Base-by-base conservation (phyloP, 768 basidiomycete genomes). In the Peribolospora baueri region DNA sequence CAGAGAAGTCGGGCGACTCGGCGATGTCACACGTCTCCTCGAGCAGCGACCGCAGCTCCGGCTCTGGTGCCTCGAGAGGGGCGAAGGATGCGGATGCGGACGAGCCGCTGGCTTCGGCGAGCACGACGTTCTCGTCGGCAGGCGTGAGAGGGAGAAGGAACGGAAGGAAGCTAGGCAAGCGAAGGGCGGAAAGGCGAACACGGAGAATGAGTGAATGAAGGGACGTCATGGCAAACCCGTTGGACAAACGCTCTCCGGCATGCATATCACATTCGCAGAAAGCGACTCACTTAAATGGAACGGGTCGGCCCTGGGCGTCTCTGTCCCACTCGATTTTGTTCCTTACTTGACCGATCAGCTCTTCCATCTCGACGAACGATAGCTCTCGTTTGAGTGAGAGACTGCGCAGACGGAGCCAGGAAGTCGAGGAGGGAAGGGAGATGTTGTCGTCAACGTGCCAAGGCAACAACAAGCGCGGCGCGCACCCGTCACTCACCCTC, bases 351-450 rank as follows among this genome's bases (percentile, higher is more conserved):
- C 71, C 70, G 10, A 91, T 66, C 0, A 84, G 72, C 7, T 75
- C 67, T 60, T 78, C 76, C 10, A 88, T 68, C 61, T 88, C 87
- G 38, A 74, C 72, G 0, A 74, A 66, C 1, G 77, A 73, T n/a
- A 90, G 69, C 60, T 80, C 80, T 3, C 74, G 72, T 67, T 90
- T 90, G 11, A 91, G 68, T 0, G 83, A 81, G n/a, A 91, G 79
- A 2, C 87, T 90, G 60, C 5, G 4, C 10, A 11, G 40, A 11
- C 42, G 43, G 54, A 25, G 53, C 42, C 41, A 38, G 7, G 37
- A 14, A 25, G 25, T 25, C 25, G 25, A 51, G 48, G 10, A 53
- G 42, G 7, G 5, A 57, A 10, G 42, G n/a, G 25, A 52, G 8
- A 62, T 5, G 13, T 43, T 3, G 56, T 4, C 9, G 13, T 45